Evolutionary conservation across 257 asterid species (phyloP).

Genomic region (Solanum infundibuliforme): DNA sequence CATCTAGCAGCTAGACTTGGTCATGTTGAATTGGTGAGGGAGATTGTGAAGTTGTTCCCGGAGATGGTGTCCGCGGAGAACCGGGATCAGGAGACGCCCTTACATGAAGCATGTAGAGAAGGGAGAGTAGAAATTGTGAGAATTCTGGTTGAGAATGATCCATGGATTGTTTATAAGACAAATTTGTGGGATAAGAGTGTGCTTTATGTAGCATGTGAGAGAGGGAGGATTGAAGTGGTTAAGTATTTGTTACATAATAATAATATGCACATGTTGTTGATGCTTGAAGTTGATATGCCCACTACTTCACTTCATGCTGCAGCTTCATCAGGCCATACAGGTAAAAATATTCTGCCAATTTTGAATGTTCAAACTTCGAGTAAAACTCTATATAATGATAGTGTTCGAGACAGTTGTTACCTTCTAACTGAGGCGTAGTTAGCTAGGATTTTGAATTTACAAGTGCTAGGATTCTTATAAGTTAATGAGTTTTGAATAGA

Average conservation of each 20-base stretch:
- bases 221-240: constrained; percentile 20
- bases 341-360: not conserved
- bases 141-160: constrained; percentile 17
- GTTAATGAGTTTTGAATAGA: no score
- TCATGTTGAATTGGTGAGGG: no score
- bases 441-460: no score
- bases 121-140: constrained; percentile 23
- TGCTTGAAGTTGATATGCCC: constrained; percentile 26
- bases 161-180: constrained; percentile 9
- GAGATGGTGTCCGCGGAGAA: no score
- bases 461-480: no score
- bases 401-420: no score
- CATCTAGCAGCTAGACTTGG: no score
- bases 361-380: no score
- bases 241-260: constrained; percentile 4
- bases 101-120: constrained; percentile 43
- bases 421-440: no score
- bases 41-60: no score
- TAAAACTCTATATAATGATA: no score
- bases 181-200: constrained; percentile 20
- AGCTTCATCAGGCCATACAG: constrained; percentile 34
- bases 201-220: constrained; percentile 28
- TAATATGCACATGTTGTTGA: constrained; percentile 2
- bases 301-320: constrained; percentile 36
- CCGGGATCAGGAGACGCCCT: constrained; percentile 27